phyloP scores from a whole-genome alignment of 2,329 filamentous ascomycete species.

The Apiospora saccharicola region DNA sequence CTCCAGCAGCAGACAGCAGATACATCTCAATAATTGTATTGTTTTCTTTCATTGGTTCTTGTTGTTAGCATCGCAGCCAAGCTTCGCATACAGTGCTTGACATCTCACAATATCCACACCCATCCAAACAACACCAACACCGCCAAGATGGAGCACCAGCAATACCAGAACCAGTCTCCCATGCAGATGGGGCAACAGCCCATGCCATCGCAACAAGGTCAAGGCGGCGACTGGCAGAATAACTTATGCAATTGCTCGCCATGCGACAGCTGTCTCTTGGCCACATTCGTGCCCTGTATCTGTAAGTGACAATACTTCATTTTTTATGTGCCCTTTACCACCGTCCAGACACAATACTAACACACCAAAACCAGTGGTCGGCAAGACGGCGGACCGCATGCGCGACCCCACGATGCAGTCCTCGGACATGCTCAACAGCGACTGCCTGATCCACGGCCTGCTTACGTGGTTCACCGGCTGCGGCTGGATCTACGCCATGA shows the following conservation, averaged over 20 bases:
- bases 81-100: neutral
- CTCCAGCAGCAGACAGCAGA: neutral
- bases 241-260: slow-evolving; percentile 51
- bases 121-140: neutral
- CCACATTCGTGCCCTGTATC: slow-evolving; percentile 52
- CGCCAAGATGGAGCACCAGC: slow-evolving; percentile 1
- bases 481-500: slow-evolving; percentile 55
- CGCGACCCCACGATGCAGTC: slow-evolving; percentile 51
- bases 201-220: slow-evolving; percentile 21
- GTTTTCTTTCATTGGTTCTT: neutral
- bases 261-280: slow-evolving; percentile 48
- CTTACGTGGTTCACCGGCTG: slow-evolving; percentile 50
- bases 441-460: slow-evolving; percentile 50
- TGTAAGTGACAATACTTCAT: no score
- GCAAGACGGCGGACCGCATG: slow-evolving; percentile 53
- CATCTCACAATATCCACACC: neutral
- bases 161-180: neutral
- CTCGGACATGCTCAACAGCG: slow-evolving; percentile 49
- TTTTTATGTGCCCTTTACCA: no score
- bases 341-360: neutral
- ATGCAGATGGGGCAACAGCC: neutral
- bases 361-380: slow-evolving; percentile 45
- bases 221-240: slow-evolving; percentile 35
- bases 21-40: neutral
- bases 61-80: neutral